A percentile compares a stretch with the other conserved stretches of the same genome.
Evolutionary conservation across 1,139 yeast genomes (phyloP).

Genomic region (Hanseniaspora uvarum): DNA sequence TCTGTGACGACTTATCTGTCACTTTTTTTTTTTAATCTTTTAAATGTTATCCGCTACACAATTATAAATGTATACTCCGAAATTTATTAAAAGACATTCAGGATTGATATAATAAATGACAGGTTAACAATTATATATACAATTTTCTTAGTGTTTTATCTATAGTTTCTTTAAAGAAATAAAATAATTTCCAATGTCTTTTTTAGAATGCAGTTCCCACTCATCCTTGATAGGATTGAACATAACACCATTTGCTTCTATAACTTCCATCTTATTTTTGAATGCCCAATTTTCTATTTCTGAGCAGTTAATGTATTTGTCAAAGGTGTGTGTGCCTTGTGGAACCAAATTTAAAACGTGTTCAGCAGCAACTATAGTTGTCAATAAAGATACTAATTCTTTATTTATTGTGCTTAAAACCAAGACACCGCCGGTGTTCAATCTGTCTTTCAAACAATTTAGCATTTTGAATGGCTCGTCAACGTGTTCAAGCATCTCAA

Average conservation of each 20-base stretch:
- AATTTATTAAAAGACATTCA: neutral
- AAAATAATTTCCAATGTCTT: constrained; percentile 71
- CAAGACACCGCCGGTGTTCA: constrained; percentile 63
- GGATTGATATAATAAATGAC: neutral
- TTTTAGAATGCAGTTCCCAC: constrained; percentile 59
- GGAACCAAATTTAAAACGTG: constrained; percentile 74
- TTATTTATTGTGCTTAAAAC: constrained; percentile 87
- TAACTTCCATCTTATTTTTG: constrained; percentile 41
- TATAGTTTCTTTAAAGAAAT: constrained; percentile 50
- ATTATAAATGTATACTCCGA: neutral
- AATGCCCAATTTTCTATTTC: constrained; percentile 61
- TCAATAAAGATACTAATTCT: constrained; percentile 79
- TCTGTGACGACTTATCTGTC: constrained; percentile 33
- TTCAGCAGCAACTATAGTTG: constrained; percentile 88
- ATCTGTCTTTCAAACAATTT: constrained; percentile 51
- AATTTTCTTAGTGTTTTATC: neutral
- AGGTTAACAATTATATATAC: neutral
- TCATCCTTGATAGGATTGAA: constrained; percentile 68
- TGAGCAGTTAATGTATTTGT: constrained; percentile 68
- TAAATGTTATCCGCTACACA: neutral
- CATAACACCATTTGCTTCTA: constrained; percentile 64
- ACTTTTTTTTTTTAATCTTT: neutral
- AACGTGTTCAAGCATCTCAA: constrained; percentile 92
- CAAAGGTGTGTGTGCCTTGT: constrained; percentile 77
- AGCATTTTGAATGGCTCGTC: constrained; percentile 70